Percentiles rank a stretch among this genome's conserved stretches.
Evolutionary conservation across 2,329 filamentous ascomycete genomes (phyloP).

Genomic region (Cadophora sp.): DNA sequence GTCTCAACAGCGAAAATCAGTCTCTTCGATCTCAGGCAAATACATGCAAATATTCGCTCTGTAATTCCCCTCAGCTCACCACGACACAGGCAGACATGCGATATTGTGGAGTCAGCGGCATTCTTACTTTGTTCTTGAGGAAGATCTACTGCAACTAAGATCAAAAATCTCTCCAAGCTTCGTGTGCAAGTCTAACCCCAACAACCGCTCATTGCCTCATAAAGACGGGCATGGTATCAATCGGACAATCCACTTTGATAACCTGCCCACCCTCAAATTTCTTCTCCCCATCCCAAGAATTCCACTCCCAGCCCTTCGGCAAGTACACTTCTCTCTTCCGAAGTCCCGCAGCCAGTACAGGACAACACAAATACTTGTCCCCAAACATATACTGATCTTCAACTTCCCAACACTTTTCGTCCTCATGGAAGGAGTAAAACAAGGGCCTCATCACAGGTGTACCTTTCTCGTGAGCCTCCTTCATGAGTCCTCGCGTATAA

Average conservation of each 20-base stretch:
- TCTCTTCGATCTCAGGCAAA: too few species aligned
- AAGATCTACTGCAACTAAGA: too few species aligned
- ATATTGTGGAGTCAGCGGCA: too few species aligned
- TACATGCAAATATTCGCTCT: too few species aligned
- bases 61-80: not conserved
- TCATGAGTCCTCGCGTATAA: conserved; percentile 66
- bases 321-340: conserved; percentile 58
- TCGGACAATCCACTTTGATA: conserved; percentile 52
- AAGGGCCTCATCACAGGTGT: conserved; percentile 66
- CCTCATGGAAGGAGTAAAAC: conserved; percentile 69
- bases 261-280: conserved; percentile 49
- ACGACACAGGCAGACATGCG: not conserved
- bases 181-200: not conserved
- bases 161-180: too few species aligned
- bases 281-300: conserved; percentile 46
- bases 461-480: conserved; percentile 63
- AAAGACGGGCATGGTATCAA: conserved; percentile 57
- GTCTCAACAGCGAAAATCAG: too few species aligned
- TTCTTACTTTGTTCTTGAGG: not conserved
- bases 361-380: conserved; percentile 62
- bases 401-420: conserved; percentile 60
- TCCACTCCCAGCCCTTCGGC: conserved; percentile 56
- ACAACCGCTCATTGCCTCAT: conserved; percentile 7
- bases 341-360: conserved; percentile 59
- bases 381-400: conserved; percentile 71